Evolutionary conservation across 2,329 filamentous ascomycete species (phyloP).

Genomic region (Penicillium crustosum): DNA sequence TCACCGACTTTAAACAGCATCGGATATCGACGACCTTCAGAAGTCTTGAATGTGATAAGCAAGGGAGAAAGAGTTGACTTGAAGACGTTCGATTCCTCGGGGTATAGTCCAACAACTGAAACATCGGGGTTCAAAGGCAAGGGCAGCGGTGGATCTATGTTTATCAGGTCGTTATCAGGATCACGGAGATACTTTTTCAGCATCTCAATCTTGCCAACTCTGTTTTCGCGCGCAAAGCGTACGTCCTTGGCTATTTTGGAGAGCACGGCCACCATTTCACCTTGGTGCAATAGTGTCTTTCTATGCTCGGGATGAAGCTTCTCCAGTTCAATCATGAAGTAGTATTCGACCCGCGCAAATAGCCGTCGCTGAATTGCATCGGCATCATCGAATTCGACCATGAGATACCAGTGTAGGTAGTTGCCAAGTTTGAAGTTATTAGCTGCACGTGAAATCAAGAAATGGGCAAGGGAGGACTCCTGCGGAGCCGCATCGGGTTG

Average conservation of each 20-base stretch:
- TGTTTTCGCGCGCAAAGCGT: constrained; percentile 73
- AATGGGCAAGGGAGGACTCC: constrained; percentile 83
- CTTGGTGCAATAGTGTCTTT: constrained; percentile 77
- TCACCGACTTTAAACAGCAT: constrained; percentile 98
- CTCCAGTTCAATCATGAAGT: constrained; percentile 89
- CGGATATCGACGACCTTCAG: constrained; percentile 74
- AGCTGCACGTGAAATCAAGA: constrained; percentile 83
- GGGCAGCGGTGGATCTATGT: constrained; percentile 81
- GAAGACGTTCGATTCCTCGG: constrained; percentile 87
- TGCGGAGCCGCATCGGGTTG: constrained; percentile 62
- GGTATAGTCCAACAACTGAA: constrained; percentile 72
- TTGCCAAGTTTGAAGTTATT: constrained; percentile 89
- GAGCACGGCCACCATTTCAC: constrained; percentile 81
- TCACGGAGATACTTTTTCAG: constrained; percentile 84
- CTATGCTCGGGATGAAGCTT: constrained; percentile 71
- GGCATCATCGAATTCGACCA: constrained; percentile 90
- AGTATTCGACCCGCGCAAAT: constrained; percentile 89
- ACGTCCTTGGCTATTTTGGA: constrained; percentile 88
- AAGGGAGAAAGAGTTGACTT: constrained; percentile 93
- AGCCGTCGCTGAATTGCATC: constrained; percentile 77
- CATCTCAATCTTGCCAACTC: constrained; percentile 76
- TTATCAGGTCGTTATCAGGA: constrained; percentile 81
- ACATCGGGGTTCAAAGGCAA: constrained; percentile 85
- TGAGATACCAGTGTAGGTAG: constrained; percentile 96
- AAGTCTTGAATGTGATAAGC: constrained; percentile 84